Conservation (phyloP, 1,139 yeast species). For the Kodamaea ohmeri region DNA sequence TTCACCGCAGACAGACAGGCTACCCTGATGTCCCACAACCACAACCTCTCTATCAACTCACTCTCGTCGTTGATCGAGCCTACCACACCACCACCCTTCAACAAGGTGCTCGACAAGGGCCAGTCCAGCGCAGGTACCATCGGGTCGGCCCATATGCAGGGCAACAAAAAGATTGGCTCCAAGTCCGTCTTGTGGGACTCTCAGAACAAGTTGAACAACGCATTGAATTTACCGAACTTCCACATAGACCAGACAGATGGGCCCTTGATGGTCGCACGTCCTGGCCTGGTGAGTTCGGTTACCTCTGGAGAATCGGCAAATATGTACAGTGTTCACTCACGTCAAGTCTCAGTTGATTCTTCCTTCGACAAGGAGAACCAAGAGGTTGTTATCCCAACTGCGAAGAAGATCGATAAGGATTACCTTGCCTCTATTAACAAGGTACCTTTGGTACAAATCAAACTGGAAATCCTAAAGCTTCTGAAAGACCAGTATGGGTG, state of each 20-base stretch:
- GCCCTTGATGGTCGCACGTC: conserved; percentile 3
- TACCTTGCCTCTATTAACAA: conserved; percentile 38
- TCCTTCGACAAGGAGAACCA: conserved; percentile 10
- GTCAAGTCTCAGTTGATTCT: conserved; percentile 9
- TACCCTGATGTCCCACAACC: conserved; percentile 26
- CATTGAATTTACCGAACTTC: conserved; percentile 30
- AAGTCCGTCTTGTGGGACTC: conserved; percentile 31
- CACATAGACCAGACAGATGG: conserved; percentile 19
- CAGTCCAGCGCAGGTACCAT: conserved; percentile 4
- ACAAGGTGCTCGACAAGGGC: background rate
- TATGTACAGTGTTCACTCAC: conserved; percentile 9
- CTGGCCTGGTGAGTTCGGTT: conserved; percentile 5
- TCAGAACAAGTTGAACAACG: conserved; percentile 25
- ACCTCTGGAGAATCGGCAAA: conserved; percentile 3
- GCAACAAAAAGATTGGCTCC: conserved; percentile 10
- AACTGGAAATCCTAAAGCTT: conserved; percentile 34
- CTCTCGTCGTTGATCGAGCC: conserved; percentile 39
- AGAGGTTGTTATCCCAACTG: background rate
- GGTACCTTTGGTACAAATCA: conserved; percentile 35
- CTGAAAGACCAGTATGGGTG: conserved; percentile 51
- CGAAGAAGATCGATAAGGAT: conserved; percentile 40
- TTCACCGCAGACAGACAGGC: background rate
- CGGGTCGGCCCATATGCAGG: conserved; percentile 5
- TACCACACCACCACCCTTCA: conserved; percentile 35
- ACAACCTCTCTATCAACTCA: conserved; percentile 38